phyloP scores from a whole-genome alignment of 305 asterid species.

The Caryopteris hybrid region DNA sequence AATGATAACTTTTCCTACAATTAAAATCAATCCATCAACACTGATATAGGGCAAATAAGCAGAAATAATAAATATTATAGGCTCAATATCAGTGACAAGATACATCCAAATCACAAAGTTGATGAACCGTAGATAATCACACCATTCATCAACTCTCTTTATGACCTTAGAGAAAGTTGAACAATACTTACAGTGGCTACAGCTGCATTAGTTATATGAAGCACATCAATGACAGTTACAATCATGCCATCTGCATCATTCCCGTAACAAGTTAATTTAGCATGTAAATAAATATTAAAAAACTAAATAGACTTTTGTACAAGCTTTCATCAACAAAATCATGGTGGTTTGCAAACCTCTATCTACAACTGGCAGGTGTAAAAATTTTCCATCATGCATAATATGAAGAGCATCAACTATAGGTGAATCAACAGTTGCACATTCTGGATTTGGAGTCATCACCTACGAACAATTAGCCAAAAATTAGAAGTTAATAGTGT shows the following conservation, averaged over 20 bases:
- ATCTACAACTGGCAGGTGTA: constrained; percentile 91
- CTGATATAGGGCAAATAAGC: too few relatives aligned
- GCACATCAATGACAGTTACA: constrained; percentile 80
- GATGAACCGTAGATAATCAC: not conserved
- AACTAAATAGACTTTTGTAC: not conserved
- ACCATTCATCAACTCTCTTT: not conserved
- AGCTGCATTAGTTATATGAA: constrained; percentile 86
- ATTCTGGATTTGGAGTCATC: constrained; percentile 97
- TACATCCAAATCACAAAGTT: not conserved
- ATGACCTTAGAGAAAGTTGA: not conserved
- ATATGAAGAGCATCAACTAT: constrained; percentile 98
- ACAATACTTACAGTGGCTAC: constrained; percentile 78
- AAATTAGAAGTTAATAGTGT: not conserved
- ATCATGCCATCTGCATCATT: constrained; percentile 60
- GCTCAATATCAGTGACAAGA: not conserved
- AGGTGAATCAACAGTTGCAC: constrained; percentile 77
- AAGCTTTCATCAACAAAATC: constrained; percentile 11
- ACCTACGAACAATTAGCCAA: constrained; percentile 41
- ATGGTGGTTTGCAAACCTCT: constrained; percentile 44
- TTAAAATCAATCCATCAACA: not conserved
- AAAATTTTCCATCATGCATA: constrained; percentile 92
- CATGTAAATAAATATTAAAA: not conserved
- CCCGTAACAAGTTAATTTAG: not conserved
- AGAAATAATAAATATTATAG: too few relatives aligned
- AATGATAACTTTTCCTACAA: not conserved